A percentile compares a stretch with the other conserved stretches of the same genome.
Conservation (phyloP, 441 rosid species). For the Lepidium campestre region DNA sequence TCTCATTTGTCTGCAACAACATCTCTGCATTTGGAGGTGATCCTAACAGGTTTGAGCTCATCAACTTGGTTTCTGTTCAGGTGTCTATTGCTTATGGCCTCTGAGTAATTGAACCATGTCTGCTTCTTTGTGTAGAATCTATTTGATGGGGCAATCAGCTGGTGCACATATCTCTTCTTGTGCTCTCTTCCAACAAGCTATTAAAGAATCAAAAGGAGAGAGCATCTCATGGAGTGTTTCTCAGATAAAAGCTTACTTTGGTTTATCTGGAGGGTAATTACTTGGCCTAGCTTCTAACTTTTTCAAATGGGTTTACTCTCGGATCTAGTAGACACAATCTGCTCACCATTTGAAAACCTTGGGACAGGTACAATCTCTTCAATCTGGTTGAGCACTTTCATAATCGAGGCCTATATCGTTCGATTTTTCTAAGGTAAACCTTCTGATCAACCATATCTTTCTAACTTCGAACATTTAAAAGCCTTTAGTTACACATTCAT, state of each 20-base stretch:
- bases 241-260: slow-evolving; percentile 82
- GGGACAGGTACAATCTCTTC: slow-evolving; percentile 72
- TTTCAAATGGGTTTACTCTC: background rate
- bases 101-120: background rate
- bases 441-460: background rate
- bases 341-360: slow-evolving; percentile 11
- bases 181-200: slow-evolving; percentile 81
- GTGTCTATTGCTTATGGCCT: background rate
- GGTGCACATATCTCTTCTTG: slow-evolving; percentile 96
- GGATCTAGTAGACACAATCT: background rate
- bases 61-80: slow-evolving; percentile 1
- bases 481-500: background rate
- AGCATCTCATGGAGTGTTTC: slow-evolving; percentile 70
- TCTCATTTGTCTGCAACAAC: slow-evolving; percentile 72
- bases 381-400: slow-evolving; percentile 79
- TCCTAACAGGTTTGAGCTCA: slow-evolving; percentile 50
- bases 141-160: slow-evolving; percentile 96
- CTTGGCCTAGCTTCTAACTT: background rate
- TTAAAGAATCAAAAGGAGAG: slow-evolving; percentile 63
- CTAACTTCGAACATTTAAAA: background rate
- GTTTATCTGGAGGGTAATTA: slow-evolving; percentile 90
- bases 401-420: slow-evolving; percentile 75
- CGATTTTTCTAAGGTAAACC: slow-evolving; percentile 76
- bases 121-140: slow-evolving; percentile 49
- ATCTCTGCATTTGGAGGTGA: slow-evolving; percentile 87